Evolutionary conservation across 2,329 filamentous ascomycete species (phyloP).

Genomic region (Beauveria bassiana): DNA sequence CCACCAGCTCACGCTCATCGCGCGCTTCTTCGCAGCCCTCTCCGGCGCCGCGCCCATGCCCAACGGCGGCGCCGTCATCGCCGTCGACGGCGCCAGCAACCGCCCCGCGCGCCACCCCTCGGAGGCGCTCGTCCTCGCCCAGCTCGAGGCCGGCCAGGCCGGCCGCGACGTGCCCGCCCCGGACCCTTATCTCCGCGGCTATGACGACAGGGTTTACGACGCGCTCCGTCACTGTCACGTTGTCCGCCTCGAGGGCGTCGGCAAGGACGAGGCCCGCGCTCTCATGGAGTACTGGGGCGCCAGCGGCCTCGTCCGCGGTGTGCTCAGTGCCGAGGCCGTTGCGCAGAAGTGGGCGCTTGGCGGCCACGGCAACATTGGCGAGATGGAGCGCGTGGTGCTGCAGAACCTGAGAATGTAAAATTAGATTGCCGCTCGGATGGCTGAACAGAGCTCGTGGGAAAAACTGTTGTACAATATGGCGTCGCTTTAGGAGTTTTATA

Average conservation of each 20-base stretch:
- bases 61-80: conserved; percentile 76
- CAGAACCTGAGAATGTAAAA: conserved; percentile 39
- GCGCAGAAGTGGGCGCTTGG: conserved; percentile 77
- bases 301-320: conserved; percentile 68
- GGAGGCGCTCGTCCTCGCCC: conserved; percentile 59
- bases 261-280: conserved; percentile 64
- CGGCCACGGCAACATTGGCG: conserved; percentile 74
- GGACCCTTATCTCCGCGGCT: conserved; percentile 48
- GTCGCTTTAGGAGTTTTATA: conserved; percentile 16
- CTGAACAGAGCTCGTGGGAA: not conserved
- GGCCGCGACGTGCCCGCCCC: conserved; percentile 29
- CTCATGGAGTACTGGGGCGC: conserved; percentile 91
- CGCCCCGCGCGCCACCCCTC: conserved; percentile 49
- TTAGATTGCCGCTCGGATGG: not conserved
- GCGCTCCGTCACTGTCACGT: conserved; percentile 43
- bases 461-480: conserved; percentile 3
- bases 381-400: conserved; percentile 65
- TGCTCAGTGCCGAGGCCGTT: conserved; percentile 63
- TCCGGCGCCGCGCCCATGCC: conserved; percentile 47
- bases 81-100: conserved; percentile 67
- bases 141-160: conserved; percentile 40
- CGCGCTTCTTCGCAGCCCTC: conserved; percentile 67
- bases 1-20: conserved; percentile 71
- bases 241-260: conserved; percentile 58
- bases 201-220: conserved; percentile 49